Percentiles rank a stretch among this genome's conserved stretches.
Conservation (phyloP, 805 yeast genomes). For the Teunomyces panamensis region DNA sequence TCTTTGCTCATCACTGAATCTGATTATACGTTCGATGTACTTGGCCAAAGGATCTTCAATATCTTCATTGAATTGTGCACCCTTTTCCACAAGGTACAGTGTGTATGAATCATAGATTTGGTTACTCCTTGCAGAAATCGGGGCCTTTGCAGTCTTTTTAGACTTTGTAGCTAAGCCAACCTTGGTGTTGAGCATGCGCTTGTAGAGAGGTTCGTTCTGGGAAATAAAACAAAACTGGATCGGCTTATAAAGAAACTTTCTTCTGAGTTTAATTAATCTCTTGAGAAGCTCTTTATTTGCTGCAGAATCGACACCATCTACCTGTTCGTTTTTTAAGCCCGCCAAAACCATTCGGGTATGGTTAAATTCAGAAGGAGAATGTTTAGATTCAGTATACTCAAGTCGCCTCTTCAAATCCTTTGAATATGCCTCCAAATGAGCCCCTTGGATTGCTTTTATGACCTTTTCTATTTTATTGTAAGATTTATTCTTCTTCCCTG, state of each 20-base stretch:
- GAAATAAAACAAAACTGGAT: constrained; percentile 23
- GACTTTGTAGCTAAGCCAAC: not conserved
- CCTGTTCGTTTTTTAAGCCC: not conserved
- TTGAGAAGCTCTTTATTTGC: constrained; percentile 7
- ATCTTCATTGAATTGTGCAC: constrained; percentile 1
- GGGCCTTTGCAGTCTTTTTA: not conserved
- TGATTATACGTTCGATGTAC: constrained; percentile 13
- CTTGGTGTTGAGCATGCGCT: constrained; percentile 10
- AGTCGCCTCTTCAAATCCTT: constrained; percentile 7
- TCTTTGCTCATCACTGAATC: constrained; percentile 17
- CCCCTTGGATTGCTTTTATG: constrained; percentile 12
- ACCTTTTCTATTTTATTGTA: constrained; percentile 9
- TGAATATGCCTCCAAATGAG: constrained; percentile 8
- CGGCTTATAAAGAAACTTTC: constrained; percentile 19
- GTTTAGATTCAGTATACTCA: not conserved
- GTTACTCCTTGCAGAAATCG: not conserved
- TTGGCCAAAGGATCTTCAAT: constrained; percentile 12
- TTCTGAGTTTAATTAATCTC: constrained; percentile 11
- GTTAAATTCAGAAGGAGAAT: not conserved
- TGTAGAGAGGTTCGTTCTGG: constrained; percentile 14
- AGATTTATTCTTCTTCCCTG: constrained; percentile 15
- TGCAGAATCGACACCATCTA: not conserved
- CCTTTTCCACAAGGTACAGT: constrained; percentile 10
- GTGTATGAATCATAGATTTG: constrained; percentile 9
- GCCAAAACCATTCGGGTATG: not conserved